Conservation (phyloP, 306 rosid genomes). For the Aeschynomene evenia region DNA sequence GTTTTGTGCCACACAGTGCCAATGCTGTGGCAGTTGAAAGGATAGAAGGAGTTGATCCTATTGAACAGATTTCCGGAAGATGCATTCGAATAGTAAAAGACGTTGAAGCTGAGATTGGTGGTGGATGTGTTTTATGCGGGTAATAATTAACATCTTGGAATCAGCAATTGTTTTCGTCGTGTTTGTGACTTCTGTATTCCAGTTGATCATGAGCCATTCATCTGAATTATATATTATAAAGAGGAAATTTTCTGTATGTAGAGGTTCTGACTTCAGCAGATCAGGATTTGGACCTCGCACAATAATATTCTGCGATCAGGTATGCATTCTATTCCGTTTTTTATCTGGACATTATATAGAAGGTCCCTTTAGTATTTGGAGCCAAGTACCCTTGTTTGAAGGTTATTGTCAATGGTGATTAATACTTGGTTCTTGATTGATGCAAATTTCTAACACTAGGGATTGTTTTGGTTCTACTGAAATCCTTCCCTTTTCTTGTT, state of each 20-base stretch:
- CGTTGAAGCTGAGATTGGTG: slow-evolving; percentile 76
- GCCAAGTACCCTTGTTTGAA: slow-evolving; percentile 18
- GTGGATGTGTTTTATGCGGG: slow-evolving; percentile 98
- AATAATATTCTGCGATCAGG: slow-evolving; percentile 98
- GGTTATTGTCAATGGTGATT: slow-evolving; percentile 23
- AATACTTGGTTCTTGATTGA: slow-evolving; percentile 4
- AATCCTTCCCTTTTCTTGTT: neutral
- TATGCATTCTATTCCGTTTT: slow-evolving; percentile 23
- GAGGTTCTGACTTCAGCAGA: slow-evolving; percentile 90
- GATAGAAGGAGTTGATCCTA: slow-evolving; percentile 83
- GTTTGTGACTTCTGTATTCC: slow-evolving; percentile 6
- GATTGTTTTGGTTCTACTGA: slow-evolving; percentile 15
- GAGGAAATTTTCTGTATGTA: slow-evolving; percentile 35
- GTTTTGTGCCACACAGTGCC: slow-evolving; percentile 56
- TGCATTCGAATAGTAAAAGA: slow-evolving; percentile 91
- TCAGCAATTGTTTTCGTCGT: neutral
- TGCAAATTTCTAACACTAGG: slow-evolving; percentile 16
- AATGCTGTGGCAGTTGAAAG: slow-evolving; percentile 96
- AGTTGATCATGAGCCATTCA: slow-evolving; percentile 19
- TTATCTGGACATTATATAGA: slow-evolving; percentile 19
- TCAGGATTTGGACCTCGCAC: slow-evolving; percentile 99
- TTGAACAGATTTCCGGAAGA: slow-evolving; percentile 80
- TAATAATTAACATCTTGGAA: slow-evolving; percentile 36
- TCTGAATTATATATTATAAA: slow-evolving; percentile 23
- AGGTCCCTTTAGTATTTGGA: slow-evolving; percentile 9